Percentiles rank a stretch among this genome's conserved stretches.
phyloP scores from a whole-genome alignment of 805 yeast species.

The Cyberlindnera xishuangbannaensis region DNA sequence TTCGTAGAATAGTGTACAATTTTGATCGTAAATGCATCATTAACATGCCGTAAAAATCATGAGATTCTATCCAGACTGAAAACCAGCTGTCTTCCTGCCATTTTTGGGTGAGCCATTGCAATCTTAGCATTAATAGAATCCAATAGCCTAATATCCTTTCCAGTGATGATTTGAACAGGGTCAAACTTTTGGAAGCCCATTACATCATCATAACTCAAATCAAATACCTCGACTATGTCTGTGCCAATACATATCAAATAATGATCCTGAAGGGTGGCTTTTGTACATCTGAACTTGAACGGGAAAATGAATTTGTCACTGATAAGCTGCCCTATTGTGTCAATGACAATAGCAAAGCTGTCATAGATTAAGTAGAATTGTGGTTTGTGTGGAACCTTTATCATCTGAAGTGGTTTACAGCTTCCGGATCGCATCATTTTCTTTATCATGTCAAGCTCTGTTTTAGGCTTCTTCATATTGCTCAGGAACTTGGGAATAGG shows the following conservation, averaged over 20 bases:
- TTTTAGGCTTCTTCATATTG: slow-evolving; percentile 22
- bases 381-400: slow-evolving; percentile 46
- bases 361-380: slow-evolving; percentile 63
- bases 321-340: slow-evolving; percentile 50
- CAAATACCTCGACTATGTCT: slow-evolving; percentile 67
- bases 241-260: slow-evolving; percentile 52
- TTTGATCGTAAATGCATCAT: no score
- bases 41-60: no score
- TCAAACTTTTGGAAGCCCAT: slow-evolving; percentile 30
- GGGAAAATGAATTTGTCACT: slow-evolving; percentile 34
- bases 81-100: slow-evolving; percentile 56
- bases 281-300: slow-evolving; percentile 35
- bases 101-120: slow-evolving; percentile 59
- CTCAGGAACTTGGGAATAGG: slow-evolving; percentile 46
- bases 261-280: slow-evolving; percentile 38
- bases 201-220: slow-evolving; percentile 40
- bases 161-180: slow-evolving; percentile 64
- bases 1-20: no score
- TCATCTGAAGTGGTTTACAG: slow-evolving; percentile 55
- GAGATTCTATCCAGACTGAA: slow-evolving; percentile 28
- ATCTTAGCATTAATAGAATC: slow-evolving; percentile 37
- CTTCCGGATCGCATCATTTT: slow-evolving; percentile 33
- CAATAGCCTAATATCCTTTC: slow-evolving; percentile 54
- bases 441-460: slow-evolving; percentile 33
- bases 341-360: slow-evolving; percentile 61